Percentiles rank a stretch among this genome's conserved stretches.
Evolutionary conservation across 2,329 filamentous ascomycete species (phyloP).

Genomic region (Aphanoascus verrucosus): DNA sequence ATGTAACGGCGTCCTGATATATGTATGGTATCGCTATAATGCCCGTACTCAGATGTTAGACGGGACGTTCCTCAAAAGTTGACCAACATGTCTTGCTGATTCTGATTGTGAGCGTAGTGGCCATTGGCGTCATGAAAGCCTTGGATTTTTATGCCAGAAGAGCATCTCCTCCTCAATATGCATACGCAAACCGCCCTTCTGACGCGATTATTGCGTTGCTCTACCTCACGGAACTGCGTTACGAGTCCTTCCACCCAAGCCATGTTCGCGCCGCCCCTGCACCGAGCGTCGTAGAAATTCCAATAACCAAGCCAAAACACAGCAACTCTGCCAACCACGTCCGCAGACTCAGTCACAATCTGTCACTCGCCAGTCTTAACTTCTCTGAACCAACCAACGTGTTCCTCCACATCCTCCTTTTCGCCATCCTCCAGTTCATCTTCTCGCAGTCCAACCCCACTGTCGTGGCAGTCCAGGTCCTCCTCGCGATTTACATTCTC

Average conservation of each 20-base stretch:
- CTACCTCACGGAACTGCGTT: conserved; percentile 33
- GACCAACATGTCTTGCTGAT: background rate
- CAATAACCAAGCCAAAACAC: background rate
- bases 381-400: conserved; percentile 31
- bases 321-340: background rate
- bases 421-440: conserved; percentile 27
- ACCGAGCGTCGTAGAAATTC: conserved; percentile 5
- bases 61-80: background rate
- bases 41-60: background rate
- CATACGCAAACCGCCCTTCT: conserved; percentile 20
- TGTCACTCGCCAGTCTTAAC: conserved; percentile 1
- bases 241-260: conserved; percentile 37
- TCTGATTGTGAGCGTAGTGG: conserved; percentile 20
- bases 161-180: conserved; percentile 27
- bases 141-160: conserved; percentile 33
- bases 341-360: background rate
- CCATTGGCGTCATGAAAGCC: conserved; percentile 32
- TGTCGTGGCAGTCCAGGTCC: conserved; percentile 31
- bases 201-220: conserved; percentile 26
- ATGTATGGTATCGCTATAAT: background rate
- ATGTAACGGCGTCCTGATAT: background rate
- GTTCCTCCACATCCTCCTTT: conserved; percentile 26
- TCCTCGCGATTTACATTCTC: conserved; percentile 33
- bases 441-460: conserved; percentile 27
- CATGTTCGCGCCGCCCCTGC: conserved; percentile 24